phyloP scores from a whole-genome alignment of 495 filamentous ascomycete genomes.

The Penicillium manginii region DNA sequence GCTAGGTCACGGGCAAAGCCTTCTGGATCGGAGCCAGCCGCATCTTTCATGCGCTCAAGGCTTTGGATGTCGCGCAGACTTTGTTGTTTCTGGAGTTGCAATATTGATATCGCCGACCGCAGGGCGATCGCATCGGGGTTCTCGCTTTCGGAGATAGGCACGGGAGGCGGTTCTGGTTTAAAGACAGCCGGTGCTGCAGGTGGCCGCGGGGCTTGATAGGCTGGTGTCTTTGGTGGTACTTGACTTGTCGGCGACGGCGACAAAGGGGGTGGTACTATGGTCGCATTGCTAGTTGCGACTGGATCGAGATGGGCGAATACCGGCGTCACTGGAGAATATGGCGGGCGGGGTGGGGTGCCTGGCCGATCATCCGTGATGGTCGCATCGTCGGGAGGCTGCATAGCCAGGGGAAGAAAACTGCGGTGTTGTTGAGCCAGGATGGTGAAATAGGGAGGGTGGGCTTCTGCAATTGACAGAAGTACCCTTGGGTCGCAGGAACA shows the following conservation, averaged over 20 bases:
- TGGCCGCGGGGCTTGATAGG: conserved; percentile 19
- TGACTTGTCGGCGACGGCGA: conserved; percentile 38
- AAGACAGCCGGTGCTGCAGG: conserved; percentile 32
- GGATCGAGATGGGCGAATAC: conserved; percentile 47
- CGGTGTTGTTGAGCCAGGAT: background rate
- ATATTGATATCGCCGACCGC: conserved; percentile 74
- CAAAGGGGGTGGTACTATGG: conserved; percentile 42
- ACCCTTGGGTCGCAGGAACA: background rate
- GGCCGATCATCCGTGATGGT: conserved; percentile 28
- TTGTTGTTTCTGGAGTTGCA: conserved; percentile 81
- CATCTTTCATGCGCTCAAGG: conserved; percentile 63
- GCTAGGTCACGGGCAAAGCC: conserved; percentile 66
- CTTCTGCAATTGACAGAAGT: background rate
- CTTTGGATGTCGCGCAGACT: conserved; percentile 69
- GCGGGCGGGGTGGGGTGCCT: conserved; percentile 49
- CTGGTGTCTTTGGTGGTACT: conserved; percentile 4
- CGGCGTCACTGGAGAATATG: conserved; percentile 54
- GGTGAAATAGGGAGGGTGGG: background rate
- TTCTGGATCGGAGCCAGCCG: conserved; percentile 68
- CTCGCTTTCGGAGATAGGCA: conserved; percentile 72
- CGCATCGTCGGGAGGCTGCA: conserved; percentile 17
- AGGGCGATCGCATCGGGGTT: conserved; percentile 87
- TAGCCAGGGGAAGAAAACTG: conserved; percentile 7
- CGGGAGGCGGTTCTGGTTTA: conserved; percentile 54
- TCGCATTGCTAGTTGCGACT: conserved; percentile 32